Percentiles rank a stretch among this genome's conserved stretches.
Evolutionary conservation across 495 filamentous ascomycete genomes (phyloP).

Genomic region (Hypomontagnella submonticulosa): DNA sequence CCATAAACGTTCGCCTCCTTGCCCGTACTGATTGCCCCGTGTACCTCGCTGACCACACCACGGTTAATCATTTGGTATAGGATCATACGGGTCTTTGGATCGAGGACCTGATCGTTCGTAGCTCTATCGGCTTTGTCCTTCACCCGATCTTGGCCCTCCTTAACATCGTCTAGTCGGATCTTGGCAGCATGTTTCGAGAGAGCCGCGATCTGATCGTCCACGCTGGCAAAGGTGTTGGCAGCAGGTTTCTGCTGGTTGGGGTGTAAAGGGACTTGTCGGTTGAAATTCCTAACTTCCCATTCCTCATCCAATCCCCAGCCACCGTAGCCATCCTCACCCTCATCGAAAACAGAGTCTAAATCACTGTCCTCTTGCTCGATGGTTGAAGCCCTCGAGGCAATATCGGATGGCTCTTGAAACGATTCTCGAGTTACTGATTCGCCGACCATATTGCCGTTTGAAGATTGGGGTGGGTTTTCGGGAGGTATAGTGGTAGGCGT

Average conservation of each 20-base stretch:
- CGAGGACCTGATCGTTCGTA: constrained; percentile 91
- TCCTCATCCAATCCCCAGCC: constrained; percentile 69
- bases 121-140: constrained; percentile 92
- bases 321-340: constrained; percentile 68
- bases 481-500: constrained; percentile 56
- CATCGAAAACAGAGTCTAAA: constrained; percentile 65
- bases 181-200: constrained; percentile 89
- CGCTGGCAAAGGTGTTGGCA: constrained; percentile 77
- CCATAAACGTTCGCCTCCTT: constrained; percentile 99
- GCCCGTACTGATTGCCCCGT: constrained; percentile 92
- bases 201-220: constrained; percentile 88
- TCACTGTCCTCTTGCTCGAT: constrained; percentile 52
- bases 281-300: constrained; percentile 86
- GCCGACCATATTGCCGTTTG: constrained; percentile 46
- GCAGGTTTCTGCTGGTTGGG: constrained; percentile 85
- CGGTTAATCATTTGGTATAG: constrained; percentile 94
- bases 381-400: constrained; percentile 13
- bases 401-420: constrained; percentile 35
- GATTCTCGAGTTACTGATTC: constrained; percentile 37
- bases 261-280: constrained; percentile 79
- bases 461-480: constrained; percentile 44
- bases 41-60: constrained; percentile 80
- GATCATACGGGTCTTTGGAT: constrained; percentile 94
- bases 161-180: constrained; percentile 80
- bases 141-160: constrained; percentile 61